Evolutionary conservation across 192 early-diverging fungal genomes (phyloP), one percentile per base, ranked within the genome.

Genomic region (Coemansia sp.): DNA sequence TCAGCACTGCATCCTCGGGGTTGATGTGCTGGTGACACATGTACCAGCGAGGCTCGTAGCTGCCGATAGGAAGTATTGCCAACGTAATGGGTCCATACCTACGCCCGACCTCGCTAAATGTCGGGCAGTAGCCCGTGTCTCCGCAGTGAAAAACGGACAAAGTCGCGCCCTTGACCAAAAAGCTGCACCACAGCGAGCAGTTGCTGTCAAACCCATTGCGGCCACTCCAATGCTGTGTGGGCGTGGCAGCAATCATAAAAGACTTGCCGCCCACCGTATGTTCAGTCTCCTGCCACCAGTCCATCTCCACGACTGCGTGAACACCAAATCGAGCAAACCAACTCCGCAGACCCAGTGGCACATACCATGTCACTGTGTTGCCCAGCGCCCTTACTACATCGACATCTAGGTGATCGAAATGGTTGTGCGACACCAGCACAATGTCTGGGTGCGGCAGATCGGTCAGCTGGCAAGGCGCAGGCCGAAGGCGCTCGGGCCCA

Each of bases 41-140:
- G 56, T 77, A 69, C 79, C 83, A 85, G 45, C 90, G 81, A 22
- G 92, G 92, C 50, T 69, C 78, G 45, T 91, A 94, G 15, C 90
- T 88, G 9, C 92, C 92, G 50, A 95, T 92, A 4, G 92, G 90
- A 43, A 95, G 81, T 43, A 83, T 81, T 17, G 86, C 81, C 10
- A 94, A 49, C 43, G 89, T 81, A 39, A 89, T 83, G 5, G 86
- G 83, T 23, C 87, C 87, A 40, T 87, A 81, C 50, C 65, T 70
- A 1, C 74, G 58, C 5, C 90, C 89, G 47, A 95, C 89, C 54
- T 90, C 84, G 48, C 87, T 79, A 70, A 95, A 95, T 1, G 82
- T 90, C 18, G 92, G 88, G 58, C 92, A 93, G 60, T 94, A 94
- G 5, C 92, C 92, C 0, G 90, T 94, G 60, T 94, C 91, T 6